These are phyloP conservation scores for Monosporozyma solicola DNA, from an alignment of 805 yeast genomes.

Conservation along the genomic window DNA sequence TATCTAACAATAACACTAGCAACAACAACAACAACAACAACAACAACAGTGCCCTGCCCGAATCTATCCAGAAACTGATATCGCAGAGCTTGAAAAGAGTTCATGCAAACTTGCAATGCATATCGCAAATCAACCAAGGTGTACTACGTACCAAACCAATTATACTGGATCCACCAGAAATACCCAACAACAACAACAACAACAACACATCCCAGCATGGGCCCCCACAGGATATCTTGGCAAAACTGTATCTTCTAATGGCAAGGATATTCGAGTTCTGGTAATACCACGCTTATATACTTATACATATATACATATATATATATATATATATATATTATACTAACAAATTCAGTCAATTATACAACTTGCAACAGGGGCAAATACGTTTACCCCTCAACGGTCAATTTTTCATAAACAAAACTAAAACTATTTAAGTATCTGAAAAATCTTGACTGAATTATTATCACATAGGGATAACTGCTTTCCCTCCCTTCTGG, in stretches of 20 bases:
- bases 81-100: slow-evolving; percentile 28
- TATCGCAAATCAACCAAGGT: slow-evolving; percentile 30
- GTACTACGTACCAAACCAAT: slow-evolving; percentile 19
- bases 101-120: slow-evolving; percentile 30
- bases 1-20: slow-evolving; percentile 10
- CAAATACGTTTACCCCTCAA: too few species aligned
- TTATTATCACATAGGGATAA: too few species aligned
- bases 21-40: neutral
- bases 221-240: slow-evolving; percentile 23
- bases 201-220: slow-evolving; percentile 8
- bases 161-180: slow-evolving; percentile 17
- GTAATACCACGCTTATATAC: slow-evolving; percentile 6
- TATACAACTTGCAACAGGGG: too few species aligned
- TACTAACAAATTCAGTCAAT: neutral
- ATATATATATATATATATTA: neutral
- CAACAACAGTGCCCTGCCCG: slow-evolving; percentile 13
- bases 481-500: too few species aligned
- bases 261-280: slow-evolving; percentile 29
- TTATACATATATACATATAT: neutral
- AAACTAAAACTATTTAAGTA: too few species aligned
- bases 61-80: slow-evolving; percentile 19
- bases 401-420: too few species aligned
- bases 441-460: too few species aligned
- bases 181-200: slow-evolving; percentile 1
- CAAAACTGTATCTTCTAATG: slow-evolving; percentile 26